Percentiles rank a stretch among this genome's conserved stretches.
These are phyloP conservation scores for Delonix regia DNA, from an alignment of 306 rosid genomes.

Conservation along the genomic window DNA sequence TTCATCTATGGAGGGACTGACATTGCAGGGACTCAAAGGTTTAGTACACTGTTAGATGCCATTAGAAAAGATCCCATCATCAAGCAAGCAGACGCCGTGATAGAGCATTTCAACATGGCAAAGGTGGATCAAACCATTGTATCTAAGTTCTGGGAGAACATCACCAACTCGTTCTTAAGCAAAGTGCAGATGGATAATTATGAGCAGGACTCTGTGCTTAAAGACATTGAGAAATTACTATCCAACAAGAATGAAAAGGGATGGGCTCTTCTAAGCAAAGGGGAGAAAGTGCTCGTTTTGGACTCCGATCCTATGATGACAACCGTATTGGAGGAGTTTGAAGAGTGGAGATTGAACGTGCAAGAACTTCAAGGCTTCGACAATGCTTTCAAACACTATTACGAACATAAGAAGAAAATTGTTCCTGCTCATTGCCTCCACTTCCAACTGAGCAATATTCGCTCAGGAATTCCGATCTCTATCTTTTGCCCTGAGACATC, in stretches of 20 bases:
- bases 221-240: constrained; percentile 41
- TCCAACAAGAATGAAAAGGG: constrained; percentile 40
- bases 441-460: constrained; percentile 1
- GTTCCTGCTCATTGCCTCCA: not conserved
- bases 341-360: constrained; percentile 42
- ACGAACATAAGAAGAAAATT: rapidly evolving
- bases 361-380: not conserved
- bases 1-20: constrained; percentile 48
- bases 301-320: constrained; percentile 29
- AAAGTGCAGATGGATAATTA: constrained; percentile 1
- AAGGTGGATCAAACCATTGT: constrained; percentile 29
- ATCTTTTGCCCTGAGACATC: not conserved
- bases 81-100: constrained; percentile 29
- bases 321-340: constrained; percentile 42
- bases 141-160: constrained; percentile 39
- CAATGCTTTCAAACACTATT: not conserved
- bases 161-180: constrained; percentile 33
- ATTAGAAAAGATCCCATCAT: constrained; percentile 38
- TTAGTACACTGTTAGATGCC: not conserved
- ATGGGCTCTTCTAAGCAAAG: constrained; percentile 45
- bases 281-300: constrained; percentile 21
- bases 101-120: constrained; percentile 39
- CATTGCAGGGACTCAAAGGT: not conserved
- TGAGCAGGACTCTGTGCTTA: not conserved
- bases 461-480: not conserved